Percentiles rank a stretch among this genome's conserved stretches.
Conservation (phyloP, 345 rosid species). For the Salix koriyanagi region DNA sequence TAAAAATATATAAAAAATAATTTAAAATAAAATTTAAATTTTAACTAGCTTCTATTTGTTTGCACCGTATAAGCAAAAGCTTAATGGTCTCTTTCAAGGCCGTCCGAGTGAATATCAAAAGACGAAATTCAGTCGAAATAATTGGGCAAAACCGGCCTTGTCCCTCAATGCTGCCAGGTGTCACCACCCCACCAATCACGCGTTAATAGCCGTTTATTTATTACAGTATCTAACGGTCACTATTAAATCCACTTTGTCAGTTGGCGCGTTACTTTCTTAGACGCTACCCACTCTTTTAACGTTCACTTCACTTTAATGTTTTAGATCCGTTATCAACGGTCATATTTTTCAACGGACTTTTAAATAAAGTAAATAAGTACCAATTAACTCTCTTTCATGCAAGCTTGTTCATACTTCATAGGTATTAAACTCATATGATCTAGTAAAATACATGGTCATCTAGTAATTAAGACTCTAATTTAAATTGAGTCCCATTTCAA, state of each 20-base stretch:
- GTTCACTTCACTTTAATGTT: background rate
- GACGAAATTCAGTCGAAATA: background rate
- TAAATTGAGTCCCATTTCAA: too few relatives aligned
- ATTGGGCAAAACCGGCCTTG: background rate
- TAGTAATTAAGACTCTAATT: too few relatives aligned
- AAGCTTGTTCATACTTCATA: background rate
- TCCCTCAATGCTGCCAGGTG: conserved; percentile 4
- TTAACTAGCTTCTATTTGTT: too few relatives aligned
- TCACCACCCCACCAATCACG: conserved; percentile 17
- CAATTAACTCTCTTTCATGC: background rate
- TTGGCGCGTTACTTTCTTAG: conserved; percentile 5
- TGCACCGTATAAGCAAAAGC: too few relatives aligned
- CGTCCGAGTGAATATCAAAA: background rate
- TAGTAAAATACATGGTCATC: too few relatives aligned
- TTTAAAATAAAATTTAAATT: too few relatives aligned
- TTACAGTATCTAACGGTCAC: conserved; percentile 15
- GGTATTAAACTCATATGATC: too few relatives aligned
- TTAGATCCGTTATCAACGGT: conserved; percentile 42
- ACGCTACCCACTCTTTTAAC: background rate
- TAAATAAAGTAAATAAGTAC: background rate
- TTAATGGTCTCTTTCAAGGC: background rate
- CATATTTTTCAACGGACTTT: conserved; percentile 9
- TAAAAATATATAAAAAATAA: too few relatives aligned
- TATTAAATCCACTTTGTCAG: background rate
- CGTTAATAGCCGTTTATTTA: conserved; percentile 15